phyloP scores from a whole-genome alignment of 2,329 filamentous ascomycete species.

The Paramyrothecium sp. region DNA sequence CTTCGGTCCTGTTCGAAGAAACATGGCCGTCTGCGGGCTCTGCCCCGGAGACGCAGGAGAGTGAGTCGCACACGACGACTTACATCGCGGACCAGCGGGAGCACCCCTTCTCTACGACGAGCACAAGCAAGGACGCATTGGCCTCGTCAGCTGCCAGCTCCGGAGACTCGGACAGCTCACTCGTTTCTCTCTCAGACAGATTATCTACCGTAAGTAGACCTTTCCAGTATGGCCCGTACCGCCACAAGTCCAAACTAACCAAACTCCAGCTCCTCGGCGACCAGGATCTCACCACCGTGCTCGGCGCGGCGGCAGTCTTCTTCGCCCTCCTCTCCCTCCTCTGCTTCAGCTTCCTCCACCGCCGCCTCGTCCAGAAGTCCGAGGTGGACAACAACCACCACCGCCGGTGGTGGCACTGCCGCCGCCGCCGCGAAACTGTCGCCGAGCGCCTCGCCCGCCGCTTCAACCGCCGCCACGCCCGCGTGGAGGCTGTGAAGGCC shows the following conservation, averaged over 20 bases:
- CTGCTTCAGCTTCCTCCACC: conserved; percentile 19
- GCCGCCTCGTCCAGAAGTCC: conserved; percentile 14
- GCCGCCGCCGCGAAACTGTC: conserved; percentile 19
- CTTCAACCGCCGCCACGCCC: conserved; percentile 19
- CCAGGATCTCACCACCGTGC: conserved; percentile 15
- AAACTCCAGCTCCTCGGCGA: conserved; percentile 5
- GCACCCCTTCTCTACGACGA: not conserved
- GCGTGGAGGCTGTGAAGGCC: conserved; percentile 18
- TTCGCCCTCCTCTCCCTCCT: conserved; percentile 22
- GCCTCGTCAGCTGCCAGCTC: not conserved
- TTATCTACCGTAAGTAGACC: not conserved
- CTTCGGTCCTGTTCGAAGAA: no score
- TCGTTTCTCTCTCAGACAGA: not conserved
- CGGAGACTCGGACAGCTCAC: not conserved
- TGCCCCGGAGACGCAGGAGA: no score
- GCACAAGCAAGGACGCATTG: conserved; percentile 11
- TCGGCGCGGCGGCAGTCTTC: conserved; percentile 19
- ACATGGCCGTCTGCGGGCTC: no score
- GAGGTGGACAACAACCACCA: conserved; percentile 7
- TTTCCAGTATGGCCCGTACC: not conserved
- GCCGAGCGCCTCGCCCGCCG: conserved; percentile 22
- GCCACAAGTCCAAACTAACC: conserved; percentile 3
- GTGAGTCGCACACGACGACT: not conserved
- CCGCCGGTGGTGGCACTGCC: conserved; percentile 17
- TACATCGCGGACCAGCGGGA: not conserved